Conservation (phyloP, 306 rosid genomes). For the Carpinus fangiana region DNA sequence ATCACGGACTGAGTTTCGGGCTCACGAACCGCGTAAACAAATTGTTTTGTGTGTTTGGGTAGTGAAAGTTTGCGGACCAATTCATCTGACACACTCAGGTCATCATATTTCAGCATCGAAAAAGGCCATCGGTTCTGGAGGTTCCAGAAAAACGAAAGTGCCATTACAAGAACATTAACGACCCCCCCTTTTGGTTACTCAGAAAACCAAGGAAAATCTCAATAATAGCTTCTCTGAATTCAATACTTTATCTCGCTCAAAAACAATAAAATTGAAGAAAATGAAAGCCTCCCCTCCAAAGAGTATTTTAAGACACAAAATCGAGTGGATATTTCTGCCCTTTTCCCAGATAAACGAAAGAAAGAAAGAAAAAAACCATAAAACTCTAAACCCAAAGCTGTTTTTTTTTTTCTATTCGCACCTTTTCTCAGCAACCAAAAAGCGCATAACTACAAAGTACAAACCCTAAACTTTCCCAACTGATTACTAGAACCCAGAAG, state of each 20-base stretch:
- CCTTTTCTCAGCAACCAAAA: not conserved
- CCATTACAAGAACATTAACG: slow-evolving; percentile 44
- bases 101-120: slow-evolving; percentile 43
- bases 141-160: slow-evolving; percentile 44
- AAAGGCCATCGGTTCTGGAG: slow-evolving; percentile 75
- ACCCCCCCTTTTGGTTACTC: not conserved
- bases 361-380: not conserved
- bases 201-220: slow-evolving; percentile 5
- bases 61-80: slow-evolving; percentile 53
- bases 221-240: not conserved
- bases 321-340: not conserved
- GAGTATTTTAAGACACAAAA: not conserved
- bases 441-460: not conserved
- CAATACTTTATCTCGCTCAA: not conserved
- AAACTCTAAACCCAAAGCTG: not conserved
- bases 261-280: not conserved
- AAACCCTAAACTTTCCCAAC: not conserved
- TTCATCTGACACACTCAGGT: slow-evolving; percentile 49
- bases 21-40: slow-evolving; percentile 61
- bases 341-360: not conserved
- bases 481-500: not conserved
- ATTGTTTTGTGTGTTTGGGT: slow-evolving; percentile 63
- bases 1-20: slow-evolving; percentile 54
- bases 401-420: not conserved
- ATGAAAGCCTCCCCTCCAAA: slow-evolving; percentile 17